phyloP scores from a whole-genome alignment of 139 green algal genomes.

The Coelastrella sp. region DNA sequence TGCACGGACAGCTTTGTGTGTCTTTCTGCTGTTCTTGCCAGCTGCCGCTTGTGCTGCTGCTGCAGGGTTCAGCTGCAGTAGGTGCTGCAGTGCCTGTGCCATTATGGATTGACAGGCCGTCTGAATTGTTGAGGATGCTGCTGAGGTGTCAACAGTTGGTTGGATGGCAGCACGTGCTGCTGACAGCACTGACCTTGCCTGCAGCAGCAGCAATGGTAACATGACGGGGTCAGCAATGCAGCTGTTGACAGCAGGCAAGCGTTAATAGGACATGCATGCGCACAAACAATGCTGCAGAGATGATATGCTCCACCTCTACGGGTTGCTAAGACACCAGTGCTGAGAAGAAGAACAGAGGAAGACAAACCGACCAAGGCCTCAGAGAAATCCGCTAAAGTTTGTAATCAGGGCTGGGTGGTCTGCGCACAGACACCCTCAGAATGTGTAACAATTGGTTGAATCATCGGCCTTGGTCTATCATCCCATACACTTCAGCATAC shows the following conservation, averaged over 20 bases:
- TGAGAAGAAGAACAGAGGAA: too few relatives aligned
- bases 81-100: conserved; percentile 59
- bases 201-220: not conserved
- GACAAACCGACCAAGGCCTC: conserved; percentile 47
- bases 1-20: conserved; percentile 41
- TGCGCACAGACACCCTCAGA: conserved; percentile 46
- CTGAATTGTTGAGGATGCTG: conserved; percentile 45
- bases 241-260: too few relatives aligned
- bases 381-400: conserved; percentile 74
- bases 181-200: conserved; percentile 46
- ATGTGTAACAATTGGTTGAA: conserved; percentile 66
- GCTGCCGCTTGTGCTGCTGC: conserved; percentile 8
- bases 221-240: not conserved
- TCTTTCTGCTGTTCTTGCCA: conserved; percentile 14
- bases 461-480: conserved; percentile 53
- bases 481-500: too few relatives aligned
- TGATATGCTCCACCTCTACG: too few relatives aligned
- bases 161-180: not conserved
- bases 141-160: not conserved
- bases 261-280: too few relatives aligned
- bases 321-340: too few relatives aligned
- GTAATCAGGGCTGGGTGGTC: conserved; percentile 47
- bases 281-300: too few relatives aligned
- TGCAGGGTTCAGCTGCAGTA: conserved; percentile 61
- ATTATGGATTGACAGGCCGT: conserved; percentile 61